phyloP scores from a whole-genome alignment of 371 early-diverging fungal species.

The Mortierella sp. region DNA sequence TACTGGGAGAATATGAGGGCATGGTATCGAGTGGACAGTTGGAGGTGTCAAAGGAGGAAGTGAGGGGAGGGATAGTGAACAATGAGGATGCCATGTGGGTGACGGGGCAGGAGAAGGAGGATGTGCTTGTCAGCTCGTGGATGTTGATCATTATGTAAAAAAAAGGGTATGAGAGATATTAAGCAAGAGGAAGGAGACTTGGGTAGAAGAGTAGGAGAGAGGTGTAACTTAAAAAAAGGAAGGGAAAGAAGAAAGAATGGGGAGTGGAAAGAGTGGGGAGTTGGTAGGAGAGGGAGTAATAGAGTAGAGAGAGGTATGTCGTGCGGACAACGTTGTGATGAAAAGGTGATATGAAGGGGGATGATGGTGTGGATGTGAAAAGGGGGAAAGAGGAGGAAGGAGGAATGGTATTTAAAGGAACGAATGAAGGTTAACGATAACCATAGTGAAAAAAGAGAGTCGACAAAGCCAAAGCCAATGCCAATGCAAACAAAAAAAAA shows the following conservation, averaged over 20 bases:
- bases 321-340: no score
- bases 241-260: not conserved
- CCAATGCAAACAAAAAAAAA: not conserved
- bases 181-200: no score
- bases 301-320: not conserved
- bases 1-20: not conserved
- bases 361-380: not conserved
- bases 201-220: no score
- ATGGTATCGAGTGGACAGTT: not conserved
- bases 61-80: not conserved
- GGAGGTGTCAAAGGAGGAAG: not conserved
- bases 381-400: not conserved
- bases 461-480: not conserved
- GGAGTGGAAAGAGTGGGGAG: not conserved
- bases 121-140: slow-evolving; percentile 11
- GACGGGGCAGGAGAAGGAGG: slow-evolving; percentile 16
- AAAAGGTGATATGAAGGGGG: not conserved
- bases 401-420: not conserved
- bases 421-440: not conserved
- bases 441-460: not conserved
- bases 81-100: slow-evolving; percentile 1
- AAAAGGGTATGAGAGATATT: no score
- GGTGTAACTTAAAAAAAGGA: no score
- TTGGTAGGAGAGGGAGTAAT: no score
- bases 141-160: slow-evolving; percentile 19